Percentiles rank a stretch among this genome's conserved stretches.
Evolutionary conservation across 2,329 filamentous ascomycete species (phyloP).

Genomic region (Teratosphaeria viscida): DNA sequence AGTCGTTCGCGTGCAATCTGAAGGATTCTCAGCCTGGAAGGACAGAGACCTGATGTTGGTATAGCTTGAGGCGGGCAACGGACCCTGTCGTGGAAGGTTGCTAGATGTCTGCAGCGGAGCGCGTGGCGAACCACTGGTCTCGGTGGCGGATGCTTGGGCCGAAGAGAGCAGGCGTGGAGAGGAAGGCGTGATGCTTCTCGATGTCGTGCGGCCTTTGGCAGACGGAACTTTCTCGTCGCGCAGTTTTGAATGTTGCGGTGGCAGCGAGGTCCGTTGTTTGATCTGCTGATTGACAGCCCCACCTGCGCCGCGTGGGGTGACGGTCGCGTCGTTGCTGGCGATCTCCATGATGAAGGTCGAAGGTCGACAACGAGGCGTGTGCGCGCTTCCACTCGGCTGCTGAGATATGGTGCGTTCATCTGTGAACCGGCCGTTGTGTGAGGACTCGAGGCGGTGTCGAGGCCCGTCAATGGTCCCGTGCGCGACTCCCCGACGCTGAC

Average conservation of each 20-base stretch:
- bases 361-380: background rate
- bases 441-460: background rate
- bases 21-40: background rate
- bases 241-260: background rate
- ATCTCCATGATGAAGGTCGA: background rate
- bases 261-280: background rate
- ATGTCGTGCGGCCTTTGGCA: background rate
- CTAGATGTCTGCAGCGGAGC: constrained; percentile 1
- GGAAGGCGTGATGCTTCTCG: constrained; percentile 2
- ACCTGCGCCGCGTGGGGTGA: background rate
- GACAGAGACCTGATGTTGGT: background rate
- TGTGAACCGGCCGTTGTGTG: background rate
- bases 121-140: constrained; percentile 6
- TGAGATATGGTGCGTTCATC: background rate
- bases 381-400: background rate
- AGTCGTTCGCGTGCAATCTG: background rate
- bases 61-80: background rate
- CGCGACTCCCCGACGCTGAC: background rate
- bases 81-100: background rate
- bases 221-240: constrained; percentile 10
- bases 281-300: background rate
- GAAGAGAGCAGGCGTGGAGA: constrained; percentile 13
- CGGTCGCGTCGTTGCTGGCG: background rate
- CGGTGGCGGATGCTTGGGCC: constrained; percentile 19
- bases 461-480: background rate